Evolutionary conservation across 805 yeast species (phyloP).

Genomic region (Scheffersomyces ergatensis): DNA sequence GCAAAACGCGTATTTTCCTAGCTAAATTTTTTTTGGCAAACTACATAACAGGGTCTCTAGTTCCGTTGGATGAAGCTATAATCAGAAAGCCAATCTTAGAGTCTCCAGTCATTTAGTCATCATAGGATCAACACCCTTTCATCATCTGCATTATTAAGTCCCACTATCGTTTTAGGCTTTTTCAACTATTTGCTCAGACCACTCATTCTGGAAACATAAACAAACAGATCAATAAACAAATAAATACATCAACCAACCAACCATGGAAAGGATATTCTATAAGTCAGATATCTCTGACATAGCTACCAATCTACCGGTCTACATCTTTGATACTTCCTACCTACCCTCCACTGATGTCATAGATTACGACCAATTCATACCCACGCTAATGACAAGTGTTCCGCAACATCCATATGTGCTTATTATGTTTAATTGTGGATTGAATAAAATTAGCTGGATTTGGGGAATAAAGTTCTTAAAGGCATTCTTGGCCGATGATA

Average conservation of each 20-base stretch:
- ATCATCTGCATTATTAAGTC: too few relatives aligned
- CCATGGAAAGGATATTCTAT: slow-evolving; percentile 50
- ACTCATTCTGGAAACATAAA: too few relatives aligned
- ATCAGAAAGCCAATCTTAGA: too few relatives aligned
- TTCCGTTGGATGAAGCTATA: too few relatives aligned
- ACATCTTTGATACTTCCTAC: slow-evolving; percentile 79
- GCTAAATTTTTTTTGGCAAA: too few relatives aligned
- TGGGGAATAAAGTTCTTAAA: slow-evolving; percentile 60
- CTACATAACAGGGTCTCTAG: too few relatives aligned
- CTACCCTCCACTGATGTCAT: slow-evolving; percentile 58
- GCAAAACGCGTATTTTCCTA: too few relatives aligned
- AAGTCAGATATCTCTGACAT: slow-evolving; percentile 66
- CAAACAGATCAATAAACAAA: background rate
- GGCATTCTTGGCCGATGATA: slow-evolving; percentile 51
- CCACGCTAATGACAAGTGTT: slow-evolving; percentile 50
- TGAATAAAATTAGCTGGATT: slow-evolving; percentile 63
- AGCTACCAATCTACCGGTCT: slow-evolving; percentile 64
- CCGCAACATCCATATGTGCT: slow-evolving; percentile 67
- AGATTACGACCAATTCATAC: slow-evolving; percentile 51
- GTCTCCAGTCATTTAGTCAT: too few relatives aligned
- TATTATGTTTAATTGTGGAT: slow-evolving; percentile 80
- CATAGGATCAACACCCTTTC: too few relatives aligned
- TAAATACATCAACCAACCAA: background rate
- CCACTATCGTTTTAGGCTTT: too few relatives aligned
- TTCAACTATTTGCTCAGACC: too few relatives aligned